Evolutionary conservation across 208 protist species (phyloP).

Genomic region (Leishmania major): DNA sequence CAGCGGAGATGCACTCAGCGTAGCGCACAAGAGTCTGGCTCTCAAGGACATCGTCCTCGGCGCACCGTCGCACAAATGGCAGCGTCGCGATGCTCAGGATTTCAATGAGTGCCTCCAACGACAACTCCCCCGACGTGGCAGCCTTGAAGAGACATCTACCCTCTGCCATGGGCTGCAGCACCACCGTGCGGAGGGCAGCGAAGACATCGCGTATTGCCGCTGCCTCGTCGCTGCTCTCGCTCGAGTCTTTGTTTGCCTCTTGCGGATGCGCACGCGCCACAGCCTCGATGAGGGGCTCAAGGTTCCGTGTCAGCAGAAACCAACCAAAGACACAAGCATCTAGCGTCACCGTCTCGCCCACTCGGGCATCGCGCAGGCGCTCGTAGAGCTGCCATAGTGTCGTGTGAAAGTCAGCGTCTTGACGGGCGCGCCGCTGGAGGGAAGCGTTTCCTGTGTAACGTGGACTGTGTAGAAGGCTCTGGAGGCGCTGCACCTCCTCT

Average conservation of each 20-base stretch:
- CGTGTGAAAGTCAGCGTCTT: slow-evolving; percentile 23
- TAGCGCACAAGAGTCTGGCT: slow-evolving; percentile 11
- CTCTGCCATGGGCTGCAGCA: slow-evolving; percentile 13
- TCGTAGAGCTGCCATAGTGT: slow-evolving; percentile 43
- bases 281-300: slow-evolving; percentile 33
- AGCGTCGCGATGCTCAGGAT: slow-evolving; percentile 18
- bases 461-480: slow-evolving; percentile 31
- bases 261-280: slow-evolving; percentile 5
- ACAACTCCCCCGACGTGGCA: slow-evolving; percentile 7
- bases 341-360: slow-evolving; percentile 60
- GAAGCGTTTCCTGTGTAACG: slow-evolving; percentile 40
- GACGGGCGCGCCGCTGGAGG: slow-evolving; percentile 19
- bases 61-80: slow-evolving; percentile 24
- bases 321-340: slow-evolving; percentile 60
- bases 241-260: neutral
- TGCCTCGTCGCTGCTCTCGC: slow-evolving; percentile 7
- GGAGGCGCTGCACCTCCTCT: slow-evolving; percentile 36
- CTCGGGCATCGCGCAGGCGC: slow-evolving; percentile 35
- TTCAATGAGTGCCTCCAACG: slow-evolving; percentile 37
- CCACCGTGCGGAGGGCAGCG: slow-evolving; percentile 23
- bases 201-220: slow-evolving; percentile 29
- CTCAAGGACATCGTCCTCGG: neutral
- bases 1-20: neutral
- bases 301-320: slow-evolving; percentile 39
- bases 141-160: neutral